Percentiles rank a stretch among this genome's conserved stretches.
phyloP scores from a whole-genome alignment of 148 eudicot species.

The Simmondsia chinensis region DNA sequence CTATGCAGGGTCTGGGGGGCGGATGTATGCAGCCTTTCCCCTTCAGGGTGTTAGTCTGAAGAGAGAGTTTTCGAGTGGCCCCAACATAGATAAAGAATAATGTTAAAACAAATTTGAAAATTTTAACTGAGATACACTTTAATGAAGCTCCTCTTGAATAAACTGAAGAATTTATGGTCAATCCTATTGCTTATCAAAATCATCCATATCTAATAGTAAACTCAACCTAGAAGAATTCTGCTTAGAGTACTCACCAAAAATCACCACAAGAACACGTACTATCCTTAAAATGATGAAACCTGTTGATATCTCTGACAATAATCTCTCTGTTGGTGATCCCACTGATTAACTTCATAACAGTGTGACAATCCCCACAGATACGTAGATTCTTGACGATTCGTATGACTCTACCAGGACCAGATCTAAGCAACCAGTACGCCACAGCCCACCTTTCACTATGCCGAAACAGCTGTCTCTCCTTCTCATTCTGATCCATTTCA shows the following conservation, averaged over 20 bases:
- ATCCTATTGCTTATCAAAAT: no score
- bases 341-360: constrained; percentile 41
- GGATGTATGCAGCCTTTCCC: no score
- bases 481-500: constrained; percentile 52
- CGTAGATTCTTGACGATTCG: constrained; percentile 63
- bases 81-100: no score
- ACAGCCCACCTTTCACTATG: constrained; percentile 75
- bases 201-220: no score
- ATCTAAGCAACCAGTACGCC: constrained; percentile 63
- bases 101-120: no score
- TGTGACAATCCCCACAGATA: constrained; percentile 68
- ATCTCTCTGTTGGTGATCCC: constrained; percentile 42
- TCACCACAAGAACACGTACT: constrained; percentile 65
- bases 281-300: constrained; percentile 71
- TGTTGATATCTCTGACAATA: constrained; percentile 53
- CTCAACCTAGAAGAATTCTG: not conserved
- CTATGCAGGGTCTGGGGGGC: no score
- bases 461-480: constrained; percentile 63
- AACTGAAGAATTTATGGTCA: no score
- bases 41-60: no score
- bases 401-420: constrained; percentile 40
- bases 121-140: no score
- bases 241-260: constrained; percentile 50
- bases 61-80: no score
- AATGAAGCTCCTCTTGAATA: no score